phyloP scores from a whole-genome alignment of 2,329 filamentous ascomycete genomes.

The Phoma herbarum region DNA sequence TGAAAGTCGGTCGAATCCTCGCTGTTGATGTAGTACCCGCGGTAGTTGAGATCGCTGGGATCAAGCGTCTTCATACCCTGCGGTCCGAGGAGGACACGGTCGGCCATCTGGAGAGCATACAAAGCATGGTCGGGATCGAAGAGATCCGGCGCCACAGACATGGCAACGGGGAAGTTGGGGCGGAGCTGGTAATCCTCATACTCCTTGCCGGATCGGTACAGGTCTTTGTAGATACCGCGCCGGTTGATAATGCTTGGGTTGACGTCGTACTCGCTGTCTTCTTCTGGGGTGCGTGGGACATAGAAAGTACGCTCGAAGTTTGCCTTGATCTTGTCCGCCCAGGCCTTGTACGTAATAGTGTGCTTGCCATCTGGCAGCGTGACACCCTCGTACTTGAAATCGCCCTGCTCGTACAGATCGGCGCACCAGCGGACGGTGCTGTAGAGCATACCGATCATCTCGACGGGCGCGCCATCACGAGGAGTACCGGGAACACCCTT shows the following conservation, averaged over 20 bases:
- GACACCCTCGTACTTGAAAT: slow-evolving; percentile 78
- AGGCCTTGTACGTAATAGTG: slow-evolving; percentile 75
- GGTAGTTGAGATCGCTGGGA: slow-evolving; percentile 89
- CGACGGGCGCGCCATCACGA: slow-evolving; percentile 91
- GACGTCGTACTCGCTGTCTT: slow-evolving; percentile 82
- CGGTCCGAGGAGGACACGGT: slow-evolving; percentile 81
- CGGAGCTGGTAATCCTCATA: slow-evolving; percentile 98
- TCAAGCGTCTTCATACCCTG: slow-evolving; percentile 96
- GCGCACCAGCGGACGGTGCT: slow-evolving; percentile 86
- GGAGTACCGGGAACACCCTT: slow-evolving; percentile 97
- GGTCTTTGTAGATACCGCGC: slow-evolving; percentile 96
- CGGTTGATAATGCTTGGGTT: slow-evolving; percentile 83
- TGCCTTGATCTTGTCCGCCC: slow-evolving; percentile 79
- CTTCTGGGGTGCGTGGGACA: slow-evolving; percentile 72
- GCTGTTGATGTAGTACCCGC: slow-evolving; percentile 92
- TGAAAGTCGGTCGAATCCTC: slow-evolving; percentile 92
- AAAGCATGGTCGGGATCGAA: slow-evolving; percentile 84
- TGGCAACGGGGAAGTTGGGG: slow-evolving; percentile 92
- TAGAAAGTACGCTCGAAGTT: slow-evolving; percentile 96
- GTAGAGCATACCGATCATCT: slow-evolving; percentile 93
- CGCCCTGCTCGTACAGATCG: slow-evolving; percentile 70
- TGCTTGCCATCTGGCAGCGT: slow-evolving; percentile 66
- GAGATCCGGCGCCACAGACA: slow-evolving; percentile 89
- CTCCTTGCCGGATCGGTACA: slow-evolving; percentile 92
- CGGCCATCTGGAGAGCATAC: slow-evolving; percentile 79